phyloP scores from a whole-genome alignment of 2,329 filamentous ascomycete genomes.

The Knufia fluminis region DNA sequence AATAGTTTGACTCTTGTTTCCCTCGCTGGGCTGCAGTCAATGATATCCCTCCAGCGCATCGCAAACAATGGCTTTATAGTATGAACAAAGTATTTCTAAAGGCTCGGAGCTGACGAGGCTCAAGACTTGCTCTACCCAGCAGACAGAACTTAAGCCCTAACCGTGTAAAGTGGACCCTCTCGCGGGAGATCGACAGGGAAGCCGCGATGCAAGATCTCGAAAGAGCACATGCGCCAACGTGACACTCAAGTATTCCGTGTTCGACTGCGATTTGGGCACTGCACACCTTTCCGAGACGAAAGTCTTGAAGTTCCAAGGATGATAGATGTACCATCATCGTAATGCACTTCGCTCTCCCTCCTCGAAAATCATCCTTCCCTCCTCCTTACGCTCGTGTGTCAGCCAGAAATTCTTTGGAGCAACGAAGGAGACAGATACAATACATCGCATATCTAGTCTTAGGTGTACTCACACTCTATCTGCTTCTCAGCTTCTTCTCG shows the following conservation, averaged over 20 bases:
- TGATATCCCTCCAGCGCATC: too few species aligned
- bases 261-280: background rate
- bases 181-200: too few species aligned
- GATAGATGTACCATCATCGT: slow-evolving; percentile 21
- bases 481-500: slow-evolving; percentile 44
- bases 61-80: too few species aligned
- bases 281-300: background rate
- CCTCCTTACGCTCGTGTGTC: slow-evolving; percentile 54
- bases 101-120: too few species aligned
- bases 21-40: too few species aligned
- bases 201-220: background rate
- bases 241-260: background rate
- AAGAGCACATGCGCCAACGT: background rate
- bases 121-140: too few species aligned
- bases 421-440: slow-evolving; percentile 55
- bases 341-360: slow-evolving; percentile 87
- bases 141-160: too few species aligned
- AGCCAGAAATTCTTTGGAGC: slow-evolving; percentile 25
- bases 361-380: slow-evolving; percentile 71
- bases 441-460: slow-evolving; percentile 47
- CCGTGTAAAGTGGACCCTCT: too few species aligned
- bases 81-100: too few species aligned
- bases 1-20: too few species aligned
- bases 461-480: slow-evolving; percentile 50
- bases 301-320: background rate